phyloP scores from a whole-genome alignment of 2,329 filamentous ascomycete genomes.

The Aspergillus proliferans region DNA sequence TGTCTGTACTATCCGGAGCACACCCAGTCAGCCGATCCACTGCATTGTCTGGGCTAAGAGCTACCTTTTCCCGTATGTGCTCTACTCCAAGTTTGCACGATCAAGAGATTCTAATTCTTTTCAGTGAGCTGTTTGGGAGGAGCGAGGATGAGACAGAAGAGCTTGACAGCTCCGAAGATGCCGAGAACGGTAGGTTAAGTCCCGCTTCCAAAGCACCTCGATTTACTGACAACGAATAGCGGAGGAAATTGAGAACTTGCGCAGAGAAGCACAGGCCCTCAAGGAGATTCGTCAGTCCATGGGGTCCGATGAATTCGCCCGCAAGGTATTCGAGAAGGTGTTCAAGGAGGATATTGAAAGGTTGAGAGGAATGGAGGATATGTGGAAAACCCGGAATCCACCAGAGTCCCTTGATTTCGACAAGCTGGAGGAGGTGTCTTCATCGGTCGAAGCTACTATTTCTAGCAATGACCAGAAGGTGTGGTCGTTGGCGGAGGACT shows the following conservation, averaged over 20 bases:
- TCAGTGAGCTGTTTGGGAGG: conserved; percentile 76
- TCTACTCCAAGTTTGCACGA: too few relatives aligned
- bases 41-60: conserved; percentile 99
- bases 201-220: not conserved
- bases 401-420: conserved; percentile 70
- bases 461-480: conserved; percentile 62
- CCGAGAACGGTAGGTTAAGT: conserved; percentile 62
- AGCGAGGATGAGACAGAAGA: conserved; percentile 78
- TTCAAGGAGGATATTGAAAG: conserved; percentile 80
- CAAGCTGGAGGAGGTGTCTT: conserved; percentile 49
- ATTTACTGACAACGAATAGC: conserved; percentile 36
- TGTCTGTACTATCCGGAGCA: conserved; percentile 95
- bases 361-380: conserved; percentile 79
- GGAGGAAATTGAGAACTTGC: conserved; percentile 80
- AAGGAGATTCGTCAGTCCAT: conserved; percentile 76
- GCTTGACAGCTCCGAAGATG: conserved; percentile 72
- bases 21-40: conserved; percentile 91
- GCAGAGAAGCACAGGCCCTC: conserved; percentile 74
- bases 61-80: conserved; percentile 68
- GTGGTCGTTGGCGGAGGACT: conserved; percentile 80
- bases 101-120: conserved; percentile 17
- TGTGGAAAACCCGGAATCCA: conserved; percentile 81
- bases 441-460: conserved; percentile 48
- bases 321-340: conserved; percentile 85
- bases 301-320: conserved; percentile 68